phyloP scores from a whole-genome alignment of 1,139 yeast species.

The Protomyces gravidus region DNA sequence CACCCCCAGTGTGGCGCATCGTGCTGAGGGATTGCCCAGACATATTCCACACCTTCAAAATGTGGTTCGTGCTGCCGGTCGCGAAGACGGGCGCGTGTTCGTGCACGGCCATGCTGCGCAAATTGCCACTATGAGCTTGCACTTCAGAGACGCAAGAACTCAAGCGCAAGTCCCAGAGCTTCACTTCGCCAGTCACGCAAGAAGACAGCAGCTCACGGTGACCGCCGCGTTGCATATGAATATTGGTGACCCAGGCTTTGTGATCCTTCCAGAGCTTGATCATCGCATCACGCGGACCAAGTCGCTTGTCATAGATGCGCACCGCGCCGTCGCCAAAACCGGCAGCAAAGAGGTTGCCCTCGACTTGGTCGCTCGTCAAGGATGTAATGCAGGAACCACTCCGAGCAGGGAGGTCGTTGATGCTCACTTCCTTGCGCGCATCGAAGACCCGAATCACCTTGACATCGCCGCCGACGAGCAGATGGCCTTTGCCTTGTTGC shows the following conservation, averaged over 20 bases:
- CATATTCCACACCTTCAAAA: constrained; percentile 82
- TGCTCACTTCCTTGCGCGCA: constrained; percentile 86
- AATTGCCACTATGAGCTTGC: constrained; percentile 56
- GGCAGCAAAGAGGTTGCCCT: constrained; percentile 85
- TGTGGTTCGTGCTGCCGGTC: constrained; percentile 55
- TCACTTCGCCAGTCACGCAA: constrained; percentile 74
- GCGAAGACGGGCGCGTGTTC: constrained; percentile 78
- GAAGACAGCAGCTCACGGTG: constrained; percentile 81
- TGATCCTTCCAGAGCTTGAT: constrained; percentile 71
- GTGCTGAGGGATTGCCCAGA: constrained; percentile 67
- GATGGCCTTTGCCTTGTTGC: constrained; percentile 93
- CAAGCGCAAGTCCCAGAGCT: constrained; percentile 82
- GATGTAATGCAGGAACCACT: constrained; percentile 86
- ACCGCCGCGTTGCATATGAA: constrained; percentile 97
- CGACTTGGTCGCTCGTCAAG: constrained; percentile 89
- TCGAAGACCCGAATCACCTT: constrained; percentile 92
- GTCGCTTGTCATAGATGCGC: constrained; percentile 82
- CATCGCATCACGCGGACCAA: constrained; percentile 81
- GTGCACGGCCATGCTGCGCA: constrained; percentile 76
- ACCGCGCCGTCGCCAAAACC: constrained; percentile 93
- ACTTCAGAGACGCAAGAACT: constrained; percentile 67
- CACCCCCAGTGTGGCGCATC: constrained; percentile 49
- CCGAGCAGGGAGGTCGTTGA: constrained; percentile 83
- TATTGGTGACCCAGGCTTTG: constrained; percentile 63
- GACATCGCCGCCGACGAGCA: constrained; percentile 91